These are phyloP conservation scores for Fraxinus velutina DNA, from an alignment of 305 asterid species.

Conservation along the genomic window DNA sequence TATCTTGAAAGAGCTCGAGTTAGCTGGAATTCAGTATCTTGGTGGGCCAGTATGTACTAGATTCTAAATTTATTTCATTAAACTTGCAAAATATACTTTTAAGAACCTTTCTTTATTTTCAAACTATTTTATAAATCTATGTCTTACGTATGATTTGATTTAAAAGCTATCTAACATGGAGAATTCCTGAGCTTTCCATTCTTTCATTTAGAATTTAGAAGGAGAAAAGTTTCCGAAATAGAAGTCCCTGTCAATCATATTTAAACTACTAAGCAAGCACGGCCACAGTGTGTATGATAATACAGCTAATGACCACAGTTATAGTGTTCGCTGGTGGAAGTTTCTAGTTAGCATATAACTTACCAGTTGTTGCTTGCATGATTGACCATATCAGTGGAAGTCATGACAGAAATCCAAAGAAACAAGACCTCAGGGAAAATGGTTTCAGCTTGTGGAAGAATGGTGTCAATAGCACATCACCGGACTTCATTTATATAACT, in stretches of 20 bases:
- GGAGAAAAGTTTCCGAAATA: background rate
- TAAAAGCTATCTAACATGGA: slow-evolving; percentile 11
- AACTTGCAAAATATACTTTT: background rate
- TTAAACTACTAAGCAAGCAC: background rate
- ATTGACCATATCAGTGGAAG: background rate
- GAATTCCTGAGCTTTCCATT: background rate
- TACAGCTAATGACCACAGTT: background rate
- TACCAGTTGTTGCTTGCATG: background rate
- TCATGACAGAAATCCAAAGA: background rate
- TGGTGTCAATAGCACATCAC: background rate
- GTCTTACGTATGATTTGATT: background rate
- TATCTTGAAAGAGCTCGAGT: slow-evolving; percentile 83
- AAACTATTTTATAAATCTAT: background rate
- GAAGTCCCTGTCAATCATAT: background rate
- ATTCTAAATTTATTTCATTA: slow-evolving; percentile 18
- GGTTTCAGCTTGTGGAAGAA: background rate
- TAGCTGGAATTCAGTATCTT: slow-evolving; percentile 75
- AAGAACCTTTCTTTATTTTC: background rate
- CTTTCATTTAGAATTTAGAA: background rate
- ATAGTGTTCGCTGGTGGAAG: background rate
- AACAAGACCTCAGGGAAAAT: background rate
- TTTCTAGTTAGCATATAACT: background rate
- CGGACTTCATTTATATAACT: background rate
- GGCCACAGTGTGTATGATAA: background rate
- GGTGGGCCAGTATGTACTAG: slow-evolving; percentile 85